Evolutionary conservation across 2,329 filamentous ascomycete species (phyloP), one percentile per base, ranked within the genome.

Genomic region (Claviceps pazoutovae): DNA sequence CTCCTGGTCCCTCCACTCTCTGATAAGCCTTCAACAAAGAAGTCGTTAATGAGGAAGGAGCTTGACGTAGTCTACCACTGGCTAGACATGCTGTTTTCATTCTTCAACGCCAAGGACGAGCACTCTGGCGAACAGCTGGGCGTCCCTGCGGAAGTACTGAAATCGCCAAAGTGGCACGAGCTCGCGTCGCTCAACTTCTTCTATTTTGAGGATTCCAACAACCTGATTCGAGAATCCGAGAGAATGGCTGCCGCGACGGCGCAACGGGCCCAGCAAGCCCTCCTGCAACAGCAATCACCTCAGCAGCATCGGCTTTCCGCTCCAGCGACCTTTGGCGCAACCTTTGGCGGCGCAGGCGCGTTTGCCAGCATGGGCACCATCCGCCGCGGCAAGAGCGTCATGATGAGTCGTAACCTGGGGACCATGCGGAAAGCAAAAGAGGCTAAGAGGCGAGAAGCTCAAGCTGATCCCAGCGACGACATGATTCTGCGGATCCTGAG

Each of bases 101-200:
- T 98, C 71, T 98, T 98, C 80, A 85, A 96, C 62, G 93, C 90
- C 34, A 80, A 84, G 56, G 90, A 96, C 60, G 89, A 95, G 61
- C 79, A 86, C 14, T 62, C 84, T 71, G 61, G 90, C 51, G 86
- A 91, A 66, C 86, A 86, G 23, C 79, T 93, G 54, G 93, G 93
- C 57, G 88, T 98, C 2, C 86, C 90, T 0, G 80, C 88, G 45
- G 90, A 96, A 66, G 83, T 96, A 36, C 78, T 98, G 63, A 95
- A 95, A 69, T 95, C 88, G 58, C 88, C 91, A 63, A 98, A 98
- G 76, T 98, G 95, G 74, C 90, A 96, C 72, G 93, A 98, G 67
- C 80, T 98, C 51, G 88, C 93, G 58, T 91, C 88, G 56, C 79
- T 98, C 56, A 95, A 95, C 72, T 98, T 97, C 76, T 98, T 97